A percentile compares a stretch with the other conserved stretches of the same genome.
Evolutionary conservation across 2,329 filamentous ascomycete genomes (phyloP).

Genomic region (Neonectria punicea): DNA sequence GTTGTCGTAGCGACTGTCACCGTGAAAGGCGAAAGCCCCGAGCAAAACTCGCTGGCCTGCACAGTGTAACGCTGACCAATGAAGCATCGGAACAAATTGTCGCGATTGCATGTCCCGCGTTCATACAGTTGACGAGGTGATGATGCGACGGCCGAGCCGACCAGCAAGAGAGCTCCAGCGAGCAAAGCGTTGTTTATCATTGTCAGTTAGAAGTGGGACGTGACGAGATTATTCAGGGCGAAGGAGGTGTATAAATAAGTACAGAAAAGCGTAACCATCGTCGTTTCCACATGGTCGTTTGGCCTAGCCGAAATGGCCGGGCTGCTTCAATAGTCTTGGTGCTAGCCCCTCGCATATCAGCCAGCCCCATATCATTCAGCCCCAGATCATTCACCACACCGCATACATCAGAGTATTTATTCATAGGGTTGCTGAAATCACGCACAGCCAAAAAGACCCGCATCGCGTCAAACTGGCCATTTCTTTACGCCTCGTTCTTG

Average conservation of each 20-base stretch:
- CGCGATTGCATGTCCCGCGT: constrained; percentile 32
- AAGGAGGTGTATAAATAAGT: background rate
- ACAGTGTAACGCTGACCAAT: constrained; percentile 32
- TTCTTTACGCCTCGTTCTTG: no score
- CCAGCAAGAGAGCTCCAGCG: constrained; percentile 12
- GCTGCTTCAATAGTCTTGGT: background rate
- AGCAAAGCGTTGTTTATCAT: constrained; percentile 21
- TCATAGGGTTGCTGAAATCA: background rate
- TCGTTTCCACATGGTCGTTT: background rate
- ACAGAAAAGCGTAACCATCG: background rate
- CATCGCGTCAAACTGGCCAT: no score
- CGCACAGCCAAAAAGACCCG: background rate
- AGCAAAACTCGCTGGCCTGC: constrained; percentile 35
- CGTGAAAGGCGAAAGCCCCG: constrained; percentile 29
- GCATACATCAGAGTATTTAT: background rate
- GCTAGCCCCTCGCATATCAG: constrained; percentile 13
- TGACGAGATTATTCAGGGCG: background rate
- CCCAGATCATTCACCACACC: background rate
- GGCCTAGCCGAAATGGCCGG: background rate
- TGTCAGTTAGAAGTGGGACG: background rate
- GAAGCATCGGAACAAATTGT: constrained; percentile 38
- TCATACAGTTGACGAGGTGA: constrained; percentile 22
- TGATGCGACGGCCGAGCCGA: constrained; percentile 12
- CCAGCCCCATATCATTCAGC: background rate
- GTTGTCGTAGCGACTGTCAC: constrained; percentile 27